Conservation (phyloP, 352 stramenopile species). For the Phytophthora sp. region DNA sequence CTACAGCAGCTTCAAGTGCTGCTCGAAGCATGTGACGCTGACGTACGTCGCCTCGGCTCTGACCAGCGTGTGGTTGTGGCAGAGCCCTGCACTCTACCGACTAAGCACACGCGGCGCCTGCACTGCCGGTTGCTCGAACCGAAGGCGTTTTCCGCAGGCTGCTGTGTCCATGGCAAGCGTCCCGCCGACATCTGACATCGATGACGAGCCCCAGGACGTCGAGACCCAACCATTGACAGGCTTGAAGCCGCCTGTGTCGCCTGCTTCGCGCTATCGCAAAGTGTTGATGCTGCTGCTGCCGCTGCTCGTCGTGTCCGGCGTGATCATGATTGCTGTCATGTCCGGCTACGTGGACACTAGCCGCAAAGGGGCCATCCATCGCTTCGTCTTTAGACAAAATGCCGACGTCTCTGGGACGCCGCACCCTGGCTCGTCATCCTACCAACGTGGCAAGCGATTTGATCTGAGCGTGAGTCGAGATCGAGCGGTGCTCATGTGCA, state of each 20-base stretch:
- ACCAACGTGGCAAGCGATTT: conserved; percentile 25
- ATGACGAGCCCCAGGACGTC: conserved; percentile 14
- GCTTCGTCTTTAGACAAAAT: conserved; percentile 14
- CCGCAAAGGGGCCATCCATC: conserved; percentile 3
- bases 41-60: conserved; percentile 12
- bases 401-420: conserved; percentile 4
- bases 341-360: conserved; percentile 22
- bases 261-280: conserved; percentile 10
- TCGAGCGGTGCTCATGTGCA: conserved; percentile 37
- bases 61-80: conserved; percentile 22
- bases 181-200: conserved; percentile 11
- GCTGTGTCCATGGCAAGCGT: conserved; percentile 7
- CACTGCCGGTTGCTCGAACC: too few species aligned
- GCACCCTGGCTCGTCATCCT: conserved; percentile 14
- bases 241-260: not conserved
- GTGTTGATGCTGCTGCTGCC: conserved; percentile 8
- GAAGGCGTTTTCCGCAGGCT: too few species aligned
- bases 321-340: conserved; percentile 18
- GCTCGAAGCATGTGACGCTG: too few species aligned
- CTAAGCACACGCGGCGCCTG: too few species aligned
- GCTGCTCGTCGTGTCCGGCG: conserved; percentile 13
- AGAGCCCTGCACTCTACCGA: not conserved
- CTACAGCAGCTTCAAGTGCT: too few species aligned
- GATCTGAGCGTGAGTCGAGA: conserved; percentile 22
- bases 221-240: conserved; percentile 20